Evolutionary conservation across 1,139 yeast genomes (phyloP).

Genomic region (Zygoascus meyerae): DNA sequence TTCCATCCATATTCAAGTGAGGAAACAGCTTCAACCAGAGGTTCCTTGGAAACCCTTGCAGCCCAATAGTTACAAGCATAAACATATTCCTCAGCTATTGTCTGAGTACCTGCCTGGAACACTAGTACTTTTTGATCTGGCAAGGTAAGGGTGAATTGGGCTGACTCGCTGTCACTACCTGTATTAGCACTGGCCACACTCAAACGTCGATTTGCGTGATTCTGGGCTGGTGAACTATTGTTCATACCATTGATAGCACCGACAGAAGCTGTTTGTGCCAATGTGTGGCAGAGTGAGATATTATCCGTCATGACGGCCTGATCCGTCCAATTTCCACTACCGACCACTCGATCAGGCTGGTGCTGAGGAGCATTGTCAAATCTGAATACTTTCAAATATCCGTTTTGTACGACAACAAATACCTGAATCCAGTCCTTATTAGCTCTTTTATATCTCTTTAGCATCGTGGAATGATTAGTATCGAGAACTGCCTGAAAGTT

Average conservation of each 20-base stretch:
- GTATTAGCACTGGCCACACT: conserved; percentile 1
- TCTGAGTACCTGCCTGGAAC: conserved; percentile 53
- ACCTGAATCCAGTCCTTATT: conserved; percentile 26
- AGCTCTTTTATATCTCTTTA: conserved; percentile 20
- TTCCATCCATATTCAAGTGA: conserved; percentile 84
- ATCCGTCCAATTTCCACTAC: conserved; percentile 64
- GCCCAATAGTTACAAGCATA: conserved; percentile 89
- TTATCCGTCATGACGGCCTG: conserved; percentile 32
- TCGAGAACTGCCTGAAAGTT: conserved; percentile 43
- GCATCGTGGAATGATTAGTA: conserved; percentile 12
- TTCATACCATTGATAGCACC: conserved; percentile 8
- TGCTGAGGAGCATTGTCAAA: conserved; percentile 21
- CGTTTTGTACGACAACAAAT: conserved; percentile 32
- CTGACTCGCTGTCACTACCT: conserved; percentile 13
- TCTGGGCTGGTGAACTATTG: neutral
- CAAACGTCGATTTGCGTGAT: conserved; percentile 2
- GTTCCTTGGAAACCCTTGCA: conserved; percentile 74
- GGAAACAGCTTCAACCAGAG: conserved; percentile 55
- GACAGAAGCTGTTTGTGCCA: conserved; percentile 26
- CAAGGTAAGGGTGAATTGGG: conserved; percentile 33
- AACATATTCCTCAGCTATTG: conserved; percentile 65
- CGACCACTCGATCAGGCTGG: conserved; percentile 32
- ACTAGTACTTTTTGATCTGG: conserved; percentile 33
- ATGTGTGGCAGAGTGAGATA: conserved; percentile 30
- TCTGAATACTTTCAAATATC: conserved; percentile 31